Base-by-base conservation (phyloP, 73 alveolate species). In the Halteria grandinella region DNA sequence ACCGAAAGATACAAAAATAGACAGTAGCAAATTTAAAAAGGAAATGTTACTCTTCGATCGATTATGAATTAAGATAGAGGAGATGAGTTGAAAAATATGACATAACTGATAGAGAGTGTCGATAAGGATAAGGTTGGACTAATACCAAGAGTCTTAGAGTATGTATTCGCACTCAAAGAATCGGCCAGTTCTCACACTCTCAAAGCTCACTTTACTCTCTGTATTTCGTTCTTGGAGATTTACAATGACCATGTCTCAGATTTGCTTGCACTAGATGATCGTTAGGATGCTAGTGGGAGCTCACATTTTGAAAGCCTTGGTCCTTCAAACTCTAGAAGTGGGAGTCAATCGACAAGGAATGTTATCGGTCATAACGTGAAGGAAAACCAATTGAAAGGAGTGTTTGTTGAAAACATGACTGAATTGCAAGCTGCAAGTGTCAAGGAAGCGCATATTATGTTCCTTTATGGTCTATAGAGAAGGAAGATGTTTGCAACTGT, bases 401-500 rank as follows among this genome's bases (percentile, higher is more conserved):
- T 66, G 15, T 66, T 45, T 44, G 52, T 66, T 23, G 80, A 66
- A 47, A 66, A 66, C 47, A n/a, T 66, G 32, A 66, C 55, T 43
- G 80, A 66, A 57, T 66, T 45, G 17, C 10, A 1, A 25, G 66
- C 66, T 45, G 25, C 15, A 12, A 44, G 31, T 44, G 32, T 47
- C 0, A 52, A 66, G 21, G 80, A 66, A 44, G 80, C 69, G 5
- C 45, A 44, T 15, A 41, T 44, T 12, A 32, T n/a, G n/a, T 25
- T 66, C 31, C 36, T 66, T 10, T 66, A 66, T 44, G 80, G 80
- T 0, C 41, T 66, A 21, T 47, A 66, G 29, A 66, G 53, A 28
- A 66, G 47, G 52, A 66, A 66, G 36, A 66, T 66, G 45, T 47
- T 44, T 66, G 80, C 80, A 6, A 66, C 80, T 10, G 80, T 66